Conservation (phyloP, 495 filamentous ascomycete genomes). For the Articulospora tetracladia region DNA sequence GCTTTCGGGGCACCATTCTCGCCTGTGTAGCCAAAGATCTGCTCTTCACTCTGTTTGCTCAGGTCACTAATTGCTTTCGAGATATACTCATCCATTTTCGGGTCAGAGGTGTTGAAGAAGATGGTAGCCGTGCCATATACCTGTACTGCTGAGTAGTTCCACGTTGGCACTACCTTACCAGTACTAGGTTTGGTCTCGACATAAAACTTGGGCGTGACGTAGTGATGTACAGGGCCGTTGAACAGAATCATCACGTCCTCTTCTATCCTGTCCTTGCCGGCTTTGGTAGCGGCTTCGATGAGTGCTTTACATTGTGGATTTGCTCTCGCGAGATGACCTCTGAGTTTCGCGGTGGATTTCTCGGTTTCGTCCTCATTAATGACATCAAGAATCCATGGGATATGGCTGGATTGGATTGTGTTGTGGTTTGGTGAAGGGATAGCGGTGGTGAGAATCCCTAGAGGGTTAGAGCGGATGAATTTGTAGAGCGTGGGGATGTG, state of each 20-base stretch:
- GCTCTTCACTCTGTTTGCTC: conserved; percentile 37
- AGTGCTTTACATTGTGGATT: conserved; percentile 56
- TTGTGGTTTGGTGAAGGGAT: conserved; percentile 40
- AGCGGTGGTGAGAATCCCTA: conserved; percentile 52
- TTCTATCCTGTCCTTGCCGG: conserved; percentile 22
- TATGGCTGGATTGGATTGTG: conserved; percentile 49
- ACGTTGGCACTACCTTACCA: conserved; percentile 58
- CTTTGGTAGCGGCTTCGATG: conserved; percentile 33
- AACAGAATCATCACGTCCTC: conserved; percentile 51
- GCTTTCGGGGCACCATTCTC: conserved; percentile 28
- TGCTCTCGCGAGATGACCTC: conserved; percentile 51
- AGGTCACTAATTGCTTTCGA: conserved; percentile 43
- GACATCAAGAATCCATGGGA: conserved; percentile 53
- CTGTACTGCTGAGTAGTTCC: conserved; percentile 58
- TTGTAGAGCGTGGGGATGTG: conserved; percentile 35
- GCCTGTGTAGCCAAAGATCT: conserved; percentile 45
- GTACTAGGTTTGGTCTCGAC: conserved; percentile 49
- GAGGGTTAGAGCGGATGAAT: conserved; percentile 48
- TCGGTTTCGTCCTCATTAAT: conserved; percentile 18
- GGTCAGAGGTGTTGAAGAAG: conserved; percentile 36
- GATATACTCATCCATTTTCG: conserved; percentile 37
- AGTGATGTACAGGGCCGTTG: conserved; percentile 45
- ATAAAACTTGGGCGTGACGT: conserved; percentile 60
- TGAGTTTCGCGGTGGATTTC: conserved; percentile 29
- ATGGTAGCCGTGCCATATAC: conserved; percentile 48